Evolutionary conservation across 208 protist genomes (phyloP).

Genomic region (Leishmania tarentolae): DNA sequence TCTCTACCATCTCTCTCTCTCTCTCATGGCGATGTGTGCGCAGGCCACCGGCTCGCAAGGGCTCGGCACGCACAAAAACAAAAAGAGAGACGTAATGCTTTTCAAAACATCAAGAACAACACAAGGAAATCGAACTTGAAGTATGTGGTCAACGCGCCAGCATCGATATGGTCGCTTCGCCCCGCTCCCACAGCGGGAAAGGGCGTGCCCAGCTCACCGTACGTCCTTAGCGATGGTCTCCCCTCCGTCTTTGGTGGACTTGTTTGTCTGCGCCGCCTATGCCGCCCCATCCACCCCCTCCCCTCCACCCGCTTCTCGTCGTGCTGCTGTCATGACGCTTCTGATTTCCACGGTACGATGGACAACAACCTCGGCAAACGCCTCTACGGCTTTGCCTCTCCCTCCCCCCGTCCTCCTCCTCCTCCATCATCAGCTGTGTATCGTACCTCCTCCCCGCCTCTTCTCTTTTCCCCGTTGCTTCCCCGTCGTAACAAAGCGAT

Average conservation of each 20-base stretch:
- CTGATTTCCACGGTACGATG: constrained; percentile 2
- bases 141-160: neutral
- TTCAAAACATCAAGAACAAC: neutral
- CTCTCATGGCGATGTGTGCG: neutral
- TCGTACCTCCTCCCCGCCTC: neutral
- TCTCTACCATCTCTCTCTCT: neutral
- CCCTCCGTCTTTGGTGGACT: neutral
- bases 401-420: too few species aligned
- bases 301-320: neutral
- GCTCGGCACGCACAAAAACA: neutral
- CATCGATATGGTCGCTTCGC: neutral
- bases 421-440: neutral
- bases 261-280: neutral
- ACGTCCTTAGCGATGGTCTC: neutral
- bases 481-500: neutral
- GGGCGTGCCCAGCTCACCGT: neutral
- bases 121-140: neutral
- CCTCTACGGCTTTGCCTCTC: neutral
- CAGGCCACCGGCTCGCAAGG: neutral
- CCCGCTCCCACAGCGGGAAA: neutral
- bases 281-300: neutral
- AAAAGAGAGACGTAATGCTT: neutral
- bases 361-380: neutral
- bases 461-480: neutral
- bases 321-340: neutral